Conservation (phyloP, 371 early-diverging fungal genomes). For the Massospora cicadina region DNA sequence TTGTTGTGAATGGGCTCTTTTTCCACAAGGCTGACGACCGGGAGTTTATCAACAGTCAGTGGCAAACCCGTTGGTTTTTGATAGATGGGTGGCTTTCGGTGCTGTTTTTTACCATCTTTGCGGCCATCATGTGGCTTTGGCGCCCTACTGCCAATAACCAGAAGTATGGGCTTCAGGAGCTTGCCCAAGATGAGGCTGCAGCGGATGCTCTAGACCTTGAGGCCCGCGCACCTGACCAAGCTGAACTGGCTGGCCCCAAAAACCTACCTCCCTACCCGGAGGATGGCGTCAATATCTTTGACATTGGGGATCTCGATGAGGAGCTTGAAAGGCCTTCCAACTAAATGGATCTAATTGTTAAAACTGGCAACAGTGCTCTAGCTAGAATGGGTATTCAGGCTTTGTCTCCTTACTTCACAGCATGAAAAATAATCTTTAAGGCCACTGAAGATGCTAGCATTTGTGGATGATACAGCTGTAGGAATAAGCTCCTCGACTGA, state of each 20-base stretch:
- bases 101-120: slow-evolving; percentile 63
- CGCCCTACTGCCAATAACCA: slow-evolving; percentile 82
- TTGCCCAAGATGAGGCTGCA: slow-evolving; percentile 13
- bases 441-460: too few relatives aligned
- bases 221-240: slow-evolving; percentile 36
- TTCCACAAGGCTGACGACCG: slow-evolving; percentile 35
- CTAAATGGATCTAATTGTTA: too few relatives aligned
- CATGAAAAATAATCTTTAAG: too few relatives aligned
- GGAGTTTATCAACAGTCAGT: slow-evolving; percentile 57
- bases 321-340: slow-evolving; percentile 16
- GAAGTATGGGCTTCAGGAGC: slow-evolving; percentile 43
- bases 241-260: slow-evolving; percentile 16
- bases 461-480: too few relatives aligned
- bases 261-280: slow-evolving; percentile 14
- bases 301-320: slow-evolving; percentile 36
- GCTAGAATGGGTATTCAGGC: too few relatives aligned
- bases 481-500: too few relatives aligned
- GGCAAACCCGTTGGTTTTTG: slow-evolving; percentile 82
- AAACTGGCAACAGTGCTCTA: too few relatives aligned
- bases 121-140: slow-evolving; percentile 69
- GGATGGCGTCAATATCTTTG: slow-evolving; percentile 37
- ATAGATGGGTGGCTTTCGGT: slow-evolving; percentile 74
- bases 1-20: slow-evolving; percentile 59
- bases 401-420: too few relatives aligned
- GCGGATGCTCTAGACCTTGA: slow-evolving; percentile 24